Conservation (phyloP, 352 stramenopile genomes). For the Globisporangium paroecandrum region DNA sequence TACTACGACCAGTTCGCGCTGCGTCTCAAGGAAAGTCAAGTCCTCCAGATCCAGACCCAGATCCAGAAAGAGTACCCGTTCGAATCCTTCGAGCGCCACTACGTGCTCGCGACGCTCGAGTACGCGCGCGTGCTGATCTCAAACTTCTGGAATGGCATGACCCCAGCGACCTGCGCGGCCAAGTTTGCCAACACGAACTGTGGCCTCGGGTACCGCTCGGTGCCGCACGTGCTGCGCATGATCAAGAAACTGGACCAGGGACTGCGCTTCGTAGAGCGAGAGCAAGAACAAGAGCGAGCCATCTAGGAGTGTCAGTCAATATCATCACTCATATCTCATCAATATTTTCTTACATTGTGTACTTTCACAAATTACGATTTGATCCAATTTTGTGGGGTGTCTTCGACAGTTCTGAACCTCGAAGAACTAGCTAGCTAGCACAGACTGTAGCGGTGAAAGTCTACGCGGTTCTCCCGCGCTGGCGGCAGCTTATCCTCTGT, state of each 20-base stretch:
- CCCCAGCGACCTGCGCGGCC: slow-evolving; percentile 33
- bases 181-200: slow-evolving; percentile 58
- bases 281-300: slow-evolving; percentile 35
- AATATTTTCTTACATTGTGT: neutral
- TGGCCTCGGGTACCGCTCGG: slow-evolving; percentile 63
- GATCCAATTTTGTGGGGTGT: too few species aligned
- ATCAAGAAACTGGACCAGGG: slow-evolving; percentile 43
- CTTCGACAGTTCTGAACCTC: too few species aligned
- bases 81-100: slow-evolving; percentile 50
- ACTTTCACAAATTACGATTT: neutral
- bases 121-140: slow-evolving; percentile 62
- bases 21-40: slow-evolving; percentile 10
- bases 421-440: neutral
- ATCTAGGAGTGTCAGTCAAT: neutral
- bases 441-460: slow-evolving; percentile 18
- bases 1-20: slow-evolving; percentile 48
- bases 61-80: slow-evolving; percentile 39
- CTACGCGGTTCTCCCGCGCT: slow-evolving; percentile 12
- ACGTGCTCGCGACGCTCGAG: slow-evolving; percentile 55
- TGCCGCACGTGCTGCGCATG: slow-evolving; percentile 59
- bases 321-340: neutral
- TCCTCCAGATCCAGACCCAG: neutral
- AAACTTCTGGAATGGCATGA: slow-evolving; percentile 59
- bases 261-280: slow-evolving; percentile 34
- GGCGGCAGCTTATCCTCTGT: neutral